These are phyloP conservation scores for Ceratocystis albifundus DNA, from an alignment of 2,329 filamentous ascomycete genomes.

Conservation along the genomic window DNA sequence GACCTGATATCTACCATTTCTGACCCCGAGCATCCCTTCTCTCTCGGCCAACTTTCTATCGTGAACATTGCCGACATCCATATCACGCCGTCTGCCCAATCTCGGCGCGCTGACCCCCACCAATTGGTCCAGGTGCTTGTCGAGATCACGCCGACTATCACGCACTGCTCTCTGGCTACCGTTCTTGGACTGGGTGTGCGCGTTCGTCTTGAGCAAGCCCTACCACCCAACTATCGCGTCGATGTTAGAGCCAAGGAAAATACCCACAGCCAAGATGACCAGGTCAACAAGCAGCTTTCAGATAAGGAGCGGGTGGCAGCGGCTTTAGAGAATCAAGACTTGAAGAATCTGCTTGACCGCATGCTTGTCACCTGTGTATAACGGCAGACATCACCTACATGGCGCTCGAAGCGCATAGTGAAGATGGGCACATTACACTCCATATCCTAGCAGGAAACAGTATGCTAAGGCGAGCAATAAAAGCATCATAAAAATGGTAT, in stretches of 20 bases:
- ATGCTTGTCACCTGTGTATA: slow-evolving; percentile 73
- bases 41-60: slow-evolving; percentile 82
- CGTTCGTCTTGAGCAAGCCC: slow-evolving; percentile 76
- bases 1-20: slow-evolving; percentile 91
- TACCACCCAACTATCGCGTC: slow-evolving; percentile 83
- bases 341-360: slow-evolving; percentile 79
- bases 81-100: slow-evolving; percentile 43
- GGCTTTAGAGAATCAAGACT: slow-evolving; percentile 81
- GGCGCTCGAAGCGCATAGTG: background rate
- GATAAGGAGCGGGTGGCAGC: slow-evolving; percentile 96
- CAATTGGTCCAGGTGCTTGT: slow-evolving; percentile 65
- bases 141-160: slow-evolving; percentile 89
- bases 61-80: slow-evolving; percentile 92
- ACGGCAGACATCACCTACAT: background rate
- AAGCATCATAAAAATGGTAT: background rate
- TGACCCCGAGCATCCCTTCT: slow-evolving; percentile 91
- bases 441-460: slow-evolving; percentile 2
- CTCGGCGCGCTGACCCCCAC: slow-evolving; percentile 35
- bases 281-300: slow-evolving; percentile 90
- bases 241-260: slow-evolving; percentile 93
- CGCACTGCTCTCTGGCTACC: slow-evolving; percentile 90
- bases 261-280: slow-evolving; percentile 87
- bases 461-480: background rate
- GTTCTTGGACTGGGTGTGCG: slow-evolving; percentile 91
- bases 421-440: background rate